phyloP scores from a whole-genome alignment of 441 rosid genomes.

The Isatis lusitanica region DNA sequence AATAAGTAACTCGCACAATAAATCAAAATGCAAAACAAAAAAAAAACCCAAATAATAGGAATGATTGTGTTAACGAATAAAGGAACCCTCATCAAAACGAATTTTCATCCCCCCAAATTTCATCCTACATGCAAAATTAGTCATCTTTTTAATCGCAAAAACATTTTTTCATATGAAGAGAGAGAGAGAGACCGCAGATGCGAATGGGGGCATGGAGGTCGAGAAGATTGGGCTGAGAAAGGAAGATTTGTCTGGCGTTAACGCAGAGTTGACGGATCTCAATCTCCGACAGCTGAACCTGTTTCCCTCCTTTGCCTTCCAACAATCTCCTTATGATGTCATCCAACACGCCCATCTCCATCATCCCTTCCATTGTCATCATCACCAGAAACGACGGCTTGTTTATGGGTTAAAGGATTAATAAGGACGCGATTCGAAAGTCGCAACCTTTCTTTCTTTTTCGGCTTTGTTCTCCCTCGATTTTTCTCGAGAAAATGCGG shows the following conservation, averaged over 20 bases:
- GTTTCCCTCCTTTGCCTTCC: slow-evolving; percentile 92
- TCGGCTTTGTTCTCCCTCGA: neutral
- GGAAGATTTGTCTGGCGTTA: slow-evolving; percentile 94
- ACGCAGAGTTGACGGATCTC: slow-evolving; percentile 98
- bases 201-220: slow-evolving; percentile 83
- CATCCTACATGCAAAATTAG: slow-evolving; percentile 10
- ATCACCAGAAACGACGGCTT: slow-evolving; percentile 45
- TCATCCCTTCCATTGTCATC: slow-evolving; percentile 92
- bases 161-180: neutral
- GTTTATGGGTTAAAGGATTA: slow-evolving; percentile 24
- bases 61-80: neutral
- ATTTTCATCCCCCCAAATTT: neutral
- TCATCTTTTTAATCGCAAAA: neutral
- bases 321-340: slow-evolving; percentile 89
- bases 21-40: too few species aligned
- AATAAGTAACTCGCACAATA: too few species aligned
- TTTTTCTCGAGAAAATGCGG: slow-evolving; percentile 19
- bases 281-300: slow-evolving; percentile 89
- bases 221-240: slow-evolving; percentile 83
- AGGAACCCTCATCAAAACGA: neutral
- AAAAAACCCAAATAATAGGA: neutral
- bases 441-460: neutral
- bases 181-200: slow-evolving; percentile 63
- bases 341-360: slow-evolving; percentile 82
- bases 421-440: slow-evolving; percentile 5